These are phyloP conservation scores for Fusarium sp. DNA, from an alignment of 2,329 filamentous ascomycete genomes.

Conservation along the genomic window DNA sequence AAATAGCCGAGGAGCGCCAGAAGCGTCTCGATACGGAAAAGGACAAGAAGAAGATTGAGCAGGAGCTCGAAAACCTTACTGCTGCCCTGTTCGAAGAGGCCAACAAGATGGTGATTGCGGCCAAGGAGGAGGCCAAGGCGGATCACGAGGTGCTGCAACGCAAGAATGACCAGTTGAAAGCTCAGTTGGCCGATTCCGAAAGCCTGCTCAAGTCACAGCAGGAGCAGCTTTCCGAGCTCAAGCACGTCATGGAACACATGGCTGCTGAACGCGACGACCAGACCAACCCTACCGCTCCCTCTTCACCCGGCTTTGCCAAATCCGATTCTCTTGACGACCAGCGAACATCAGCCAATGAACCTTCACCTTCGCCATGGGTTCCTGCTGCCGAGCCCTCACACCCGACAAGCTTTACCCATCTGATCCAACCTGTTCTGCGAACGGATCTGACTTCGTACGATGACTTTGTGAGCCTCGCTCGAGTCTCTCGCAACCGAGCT, in stretches of 20 bases:
- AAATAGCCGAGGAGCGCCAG: slow-evolving; percentile 73
- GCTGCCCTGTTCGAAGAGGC: slow-evolving; percentile 97
- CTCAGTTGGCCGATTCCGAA: slow-evolving; percentile 89
- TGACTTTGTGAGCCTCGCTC: slow-evolving; percentile 85
- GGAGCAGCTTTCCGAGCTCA: slow-evolving; percentile 91
- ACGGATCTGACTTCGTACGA: slow-evolving; percentile 84
- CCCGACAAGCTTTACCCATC: slow-evolving; percentile 81
- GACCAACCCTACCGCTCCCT: slow-evolving; percentile 79
- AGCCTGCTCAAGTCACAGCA: slow-evolving; percentile 88
- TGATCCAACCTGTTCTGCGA: slow-evolving; percentile 85
- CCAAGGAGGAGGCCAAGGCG: slow-evolving; percentile 87
- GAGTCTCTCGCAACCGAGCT: slow-evolving; percentile 71
- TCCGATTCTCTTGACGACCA: slow-evolving; percentile 70
- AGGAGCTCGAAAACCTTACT: slow-evolving; percentile 90
- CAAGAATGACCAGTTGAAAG: slow-evolving; percentile 87
- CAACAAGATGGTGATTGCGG: slow-evolving; percentile 94
- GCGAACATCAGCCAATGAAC: slow-evolving; percentile 46
- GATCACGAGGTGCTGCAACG: slow-evolving; percentile 85
- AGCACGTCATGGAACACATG: slow-evolving; percentile 92
- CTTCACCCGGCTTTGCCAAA: slow-evolving; percentile 81
- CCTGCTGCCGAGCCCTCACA: slow-evolving; percentile 61
- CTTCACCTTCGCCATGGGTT: slow-evolving; percentile 48
- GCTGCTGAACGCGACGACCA: slow-evolving; percentile 78
- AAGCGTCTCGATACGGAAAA: slow-evolving; percentile 75
- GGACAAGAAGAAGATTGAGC: slow-evolving; percentile 90